Conservation (phyloP, 2,329 filamentous ascomycete genomes). For the Chlorencoelia australis region DNA sequence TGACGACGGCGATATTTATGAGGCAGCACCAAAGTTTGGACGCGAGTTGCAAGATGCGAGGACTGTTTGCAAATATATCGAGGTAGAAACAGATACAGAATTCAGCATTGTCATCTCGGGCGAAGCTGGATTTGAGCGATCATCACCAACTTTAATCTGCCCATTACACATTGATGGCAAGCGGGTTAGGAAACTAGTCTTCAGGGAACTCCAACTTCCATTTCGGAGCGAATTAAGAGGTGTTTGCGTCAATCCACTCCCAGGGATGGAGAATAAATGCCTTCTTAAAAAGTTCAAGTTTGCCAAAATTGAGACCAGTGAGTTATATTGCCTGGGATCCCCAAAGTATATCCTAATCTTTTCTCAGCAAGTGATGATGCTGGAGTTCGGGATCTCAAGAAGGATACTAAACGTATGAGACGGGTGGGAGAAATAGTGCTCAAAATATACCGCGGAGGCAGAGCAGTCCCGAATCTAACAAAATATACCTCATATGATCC, state of each 20-base stretch:
- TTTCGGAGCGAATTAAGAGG: background rate
- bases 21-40: background rate
- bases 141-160: background rate
- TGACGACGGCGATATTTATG: constrained; percentile 2
- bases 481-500: too few species aligned
- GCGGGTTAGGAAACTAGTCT: background rate
- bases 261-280: background rate
- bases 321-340: accelerated
- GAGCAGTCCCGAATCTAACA: accelerated
- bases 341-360: background rate
- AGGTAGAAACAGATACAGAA: background rate
- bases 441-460: background rate
- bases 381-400: background rate
- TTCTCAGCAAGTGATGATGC: background rate
- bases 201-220: background rate
- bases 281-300: background rate
- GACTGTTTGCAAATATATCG: constrained; percentile 3
- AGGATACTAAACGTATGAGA: background rate
- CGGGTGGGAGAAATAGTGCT: background rate
- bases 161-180: background rate
- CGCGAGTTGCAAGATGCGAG: constrained; percentile 1
- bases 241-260: background rate
- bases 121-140: background rate
- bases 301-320: background rate
- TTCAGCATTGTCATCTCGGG: background rate